These are phyloP conservation scores for Arabis hirsuta DNA, from an alignment of 345 rosid genomes.

Conservation along the genomic window DNA sequence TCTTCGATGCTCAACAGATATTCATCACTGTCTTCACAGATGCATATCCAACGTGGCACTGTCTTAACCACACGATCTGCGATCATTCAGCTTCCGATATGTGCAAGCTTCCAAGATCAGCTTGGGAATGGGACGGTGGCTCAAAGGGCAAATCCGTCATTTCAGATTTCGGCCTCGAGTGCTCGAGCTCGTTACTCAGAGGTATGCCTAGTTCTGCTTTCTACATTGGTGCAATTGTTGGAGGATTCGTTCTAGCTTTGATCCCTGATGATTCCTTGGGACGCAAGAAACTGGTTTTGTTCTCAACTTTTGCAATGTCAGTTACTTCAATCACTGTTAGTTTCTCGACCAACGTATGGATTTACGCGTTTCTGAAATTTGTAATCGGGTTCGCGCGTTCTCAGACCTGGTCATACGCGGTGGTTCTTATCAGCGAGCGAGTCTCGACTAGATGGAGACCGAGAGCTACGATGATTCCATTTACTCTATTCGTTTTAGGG, in stretches of 20 bases:
- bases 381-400: slow-evolving; percentile 54
- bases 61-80: slow-evolving; percentile 38
- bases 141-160: slow-evolving; percentile 43
- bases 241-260: slow-evolving; percentile 54
- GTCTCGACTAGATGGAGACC: slow-evolving; percentile 57
- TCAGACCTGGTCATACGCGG: slow-evolving; percentile 49
- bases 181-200: slow-evolving; percentile 48
- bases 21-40: slow-evolving; percentile 63
- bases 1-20: slow-evolving; percentile 65
- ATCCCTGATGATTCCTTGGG: slow-evolving; percentile 66
- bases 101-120: slow-evolving; percentile 46
- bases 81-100: slow-evolving; percentile 31
- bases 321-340: slow-evolving; percentile 43
- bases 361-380: slow-evolving; percentile 51
- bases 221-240: slow-evolving; percentile 60
- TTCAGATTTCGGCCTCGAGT: slow-evolving; percentile 57
- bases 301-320: slow-evolving; percentile 53
- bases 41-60: slow-evolving; percentile 56
- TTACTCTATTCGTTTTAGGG: slow-evolving; percentile 54
- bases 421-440: slow-evolving; percentile 52
- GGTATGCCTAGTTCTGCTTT: slow-evolving; percentile 65
- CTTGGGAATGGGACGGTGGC: slow-evolving; percentile 47
- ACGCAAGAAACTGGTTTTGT: slow-evolving; percentile 62
- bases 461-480: slow-evolving; percentile 50
- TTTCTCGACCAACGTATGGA: slow-evolving; percentile 55